Conservation (phyloP, 345 rosid species). For the Excoecaria cochinchinensis region DNA sequence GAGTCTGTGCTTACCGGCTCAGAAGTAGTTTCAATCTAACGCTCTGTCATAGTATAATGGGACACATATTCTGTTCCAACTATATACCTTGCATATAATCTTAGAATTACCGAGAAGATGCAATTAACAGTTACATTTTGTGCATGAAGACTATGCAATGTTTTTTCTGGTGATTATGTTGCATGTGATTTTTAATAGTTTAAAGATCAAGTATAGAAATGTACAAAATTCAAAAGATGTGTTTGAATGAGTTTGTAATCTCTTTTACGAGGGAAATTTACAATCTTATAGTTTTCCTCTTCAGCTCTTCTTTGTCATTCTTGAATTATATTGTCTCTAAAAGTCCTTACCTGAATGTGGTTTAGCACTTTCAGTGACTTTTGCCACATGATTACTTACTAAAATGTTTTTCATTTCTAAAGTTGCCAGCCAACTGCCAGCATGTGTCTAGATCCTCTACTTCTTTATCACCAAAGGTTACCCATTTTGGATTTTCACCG, state of each 20-base stretch:
- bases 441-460: conserved; percentile 24
- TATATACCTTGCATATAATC: background rate
- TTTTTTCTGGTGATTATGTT: too few relatives aligned
- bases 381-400: conserved; percentile 8
- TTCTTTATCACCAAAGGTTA: conserved; percentile 22
- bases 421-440: conserved; percentile 35
- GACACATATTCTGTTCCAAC: background rate
- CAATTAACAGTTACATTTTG: background rate
- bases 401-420: conserved; percentile 16
- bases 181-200: too few relatives aligned
- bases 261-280: background rate
- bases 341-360: background rate
- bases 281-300: background rate
- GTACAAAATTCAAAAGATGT: too few relatives aligned
- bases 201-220: background rate
- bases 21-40: background rate
- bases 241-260: background rate
- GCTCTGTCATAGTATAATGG: background rate
- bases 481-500: conserved; percentile 21
- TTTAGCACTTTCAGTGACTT: conserved; percentile 14
- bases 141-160: too few relatives aligned
- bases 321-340: background rate
- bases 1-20: background rate
- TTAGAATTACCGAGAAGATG: background rate
- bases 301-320: background rate